Percentiles rank a stretch among this genome's conserved stretches.
phyloP scores from a whole-genome alignment of 1,139 yeast species.

The Kodamaea sp. region DNA sequence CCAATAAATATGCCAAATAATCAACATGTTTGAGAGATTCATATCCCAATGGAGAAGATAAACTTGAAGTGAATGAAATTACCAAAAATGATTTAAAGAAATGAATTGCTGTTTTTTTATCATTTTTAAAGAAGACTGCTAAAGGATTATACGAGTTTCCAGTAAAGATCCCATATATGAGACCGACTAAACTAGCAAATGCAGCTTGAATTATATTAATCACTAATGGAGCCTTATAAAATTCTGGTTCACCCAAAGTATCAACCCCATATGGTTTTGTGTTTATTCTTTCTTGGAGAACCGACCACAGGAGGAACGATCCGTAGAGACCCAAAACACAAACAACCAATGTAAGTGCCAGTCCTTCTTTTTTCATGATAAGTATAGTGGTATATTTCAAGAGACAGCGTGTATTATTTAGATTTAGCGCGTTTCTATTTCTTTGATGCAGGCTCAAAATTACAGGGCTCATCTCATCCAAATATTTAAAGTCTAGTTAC shows the following conservation, averaged over 20 bases:
- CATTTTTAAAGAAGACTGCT: conserved; percentile 26
- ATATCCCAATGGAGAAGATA: conserved; percentile 79
- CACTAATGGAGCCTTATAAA: conserved; percentile 72
- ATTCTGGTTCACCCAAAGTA: conserved; percentile 37
- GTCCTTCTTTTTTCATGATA: conserved; percentile 18
- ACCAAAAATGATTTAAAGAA: conserved; percentile 46
- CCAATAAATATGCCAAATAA: conserved; percentile 77
- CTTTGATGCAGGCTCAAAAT: too few relatives aligned
- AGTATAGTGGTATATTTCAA: background rate
- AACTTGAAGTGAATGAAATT: conserved; percentile 74
- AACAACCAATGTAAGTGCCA: conserved; percentile 35
- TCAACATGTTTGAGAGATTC: conserved; percentile 78
- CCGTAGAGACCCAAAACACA: conserved; percentile 77
- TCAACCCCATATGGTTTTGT: conserved; percentile 66
- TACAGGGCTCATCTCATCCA: too few relatives aligned
- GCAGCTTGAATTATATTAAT: conserved; percentile 71
- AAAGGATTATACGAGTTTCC: conserved; percentile 31
- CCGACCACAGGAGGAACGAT: conserved; percentile 87
- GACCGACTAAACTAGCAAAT: conserved; percentile 70
- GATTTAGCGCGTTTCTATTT: too few relatives aligned
- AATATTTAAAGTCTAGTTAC: too few relatives aligned
- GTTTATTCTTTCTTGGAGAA: conserved; percentile 83
- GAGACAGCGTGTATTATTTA: too few relatives aligned
- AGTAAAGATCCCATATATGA: conserved; percentile 44
- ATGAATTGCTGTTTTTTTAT: conserved; percentile 13